These are phyloP conservation scores for Cryptococcus jaspeensis DNA, from an alignment of 1,284 basidiomycete species.

Conservation along the genomic window DNA sequence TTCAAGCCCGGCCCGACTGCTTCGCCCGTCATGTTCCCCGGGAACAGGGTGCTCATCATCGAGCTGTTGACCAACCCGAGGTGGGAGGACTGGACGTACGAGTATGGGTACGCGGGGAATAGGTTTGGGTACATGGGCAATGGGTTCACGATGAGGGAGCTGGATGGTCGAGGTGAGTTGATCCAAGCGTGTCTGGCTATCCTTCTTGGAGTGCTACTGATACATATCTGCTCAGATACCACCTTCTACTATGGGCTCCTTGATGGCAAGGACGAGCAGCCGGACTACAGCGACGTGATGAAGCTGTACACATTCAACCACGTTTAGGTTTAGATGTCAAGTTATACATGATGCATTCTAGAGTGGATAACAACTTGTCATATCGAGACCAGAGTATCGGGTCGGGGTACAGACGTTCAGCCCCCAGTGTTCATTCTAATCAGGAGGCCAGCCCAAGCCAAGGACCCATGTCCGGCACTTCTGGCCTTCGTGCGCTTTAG, in stretches of 20 bases:
- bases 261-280: slow-evolving; percentile 17
- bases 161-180: slow-evolving; percentile 21
- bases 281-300: slow-evolving; percentile 18
- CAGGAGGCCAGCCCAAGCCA: no score
- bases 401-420: no score
- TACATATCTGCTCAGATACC: no score
- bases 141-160: slow-evolving; percentile 30
- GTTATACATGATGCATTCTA: not conserved
- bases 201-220: no score
- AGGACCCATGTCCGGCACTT: no score
- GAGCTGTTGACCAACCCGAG: slow-evolving; percentile 32
- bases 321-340: not conserved
- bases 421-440: no score
- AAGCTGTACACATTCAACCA: slow-evolving; percentile 15
- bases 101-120: slow-evolving; percentile 24
- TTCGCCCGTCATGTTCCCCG: slow-evolving; percentile 23
- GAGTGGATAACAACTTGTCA: not conserved
- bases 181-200: no score
- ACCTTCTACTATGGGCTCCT: slow-evolving; percentile 24
- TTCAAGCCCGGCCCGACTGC: slow-evolving; percentile 26
- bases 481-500: no score
- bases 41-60: slow-evolving; percentile 25
- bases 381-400: no score
- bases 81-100: slow-evolving; percentile 41
- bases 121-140: slow-evolving; percentile 35